phyloP scores from a whole-genome alignment of 1,284 basidiomycete genomes.

The Irpex lacteus region DNA sequence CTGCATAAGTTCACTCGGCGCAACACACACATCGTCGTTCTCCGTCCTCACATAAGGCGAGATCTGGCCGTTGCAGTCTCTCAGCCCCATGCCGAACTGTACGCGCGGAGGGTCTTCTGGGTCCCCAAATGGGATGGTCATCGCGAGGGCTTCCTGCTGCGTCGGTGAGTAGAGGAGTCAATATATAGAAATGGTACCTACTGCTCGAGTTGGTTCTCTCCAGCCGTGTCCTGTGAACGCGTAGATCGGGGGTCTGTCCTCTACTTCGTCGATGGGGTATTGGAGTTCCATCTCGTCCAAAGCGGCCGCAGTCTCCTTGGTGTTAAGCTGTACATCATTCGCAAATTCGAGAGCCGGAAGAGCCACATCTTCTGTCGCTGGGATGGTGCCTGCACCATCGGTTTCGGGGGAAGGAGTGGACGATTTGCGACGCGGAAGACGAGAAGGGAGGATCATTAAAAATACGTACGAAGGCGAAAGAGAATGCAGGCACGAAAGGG shows the following conservation, averaged over 20 bases:
- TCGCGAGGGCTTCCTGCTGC: not conserved
- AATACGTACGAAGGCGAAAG: not conserved
- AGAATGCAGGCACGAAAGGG: not conserved
- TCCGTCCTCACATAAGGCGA: not conserved
- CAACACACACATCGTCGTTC: not conserved
- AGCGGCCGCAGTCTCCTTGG: not conserved
- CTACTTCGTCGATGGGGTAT: not conserved
- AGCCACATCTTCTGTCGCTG: not conserved
- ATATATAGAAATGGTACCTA: too few relatives aligned
- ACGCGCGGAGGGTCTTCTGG: not conserved
- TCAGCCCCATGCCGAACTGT: not conserved
- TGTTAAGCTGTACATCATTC: not conserved
- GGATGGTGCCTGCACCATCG: not conserved
- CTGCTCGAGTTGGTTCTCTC: not conserved
- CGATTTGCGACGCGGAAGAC: not conserved
- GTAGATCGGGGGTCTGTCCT: not conserved
- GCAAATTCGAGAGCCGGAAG: not conserved
- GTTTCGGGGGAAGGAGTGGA: not conserved
- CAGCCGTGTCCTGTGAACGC: not conserved
- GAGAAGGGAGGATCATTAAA: conserved; percentile 1
- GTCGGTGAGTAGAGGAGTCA: not conserved
- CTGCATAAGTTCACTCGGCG: not conserved
- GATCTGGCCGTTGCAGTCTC: not conserved
- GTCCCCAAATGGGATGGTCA: not conserved
- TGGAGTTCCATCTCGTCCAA: not conserved